Base-by-base conservation (phyloP, 345 rosid genomes). In the Euclidium syriacum region DNA sequence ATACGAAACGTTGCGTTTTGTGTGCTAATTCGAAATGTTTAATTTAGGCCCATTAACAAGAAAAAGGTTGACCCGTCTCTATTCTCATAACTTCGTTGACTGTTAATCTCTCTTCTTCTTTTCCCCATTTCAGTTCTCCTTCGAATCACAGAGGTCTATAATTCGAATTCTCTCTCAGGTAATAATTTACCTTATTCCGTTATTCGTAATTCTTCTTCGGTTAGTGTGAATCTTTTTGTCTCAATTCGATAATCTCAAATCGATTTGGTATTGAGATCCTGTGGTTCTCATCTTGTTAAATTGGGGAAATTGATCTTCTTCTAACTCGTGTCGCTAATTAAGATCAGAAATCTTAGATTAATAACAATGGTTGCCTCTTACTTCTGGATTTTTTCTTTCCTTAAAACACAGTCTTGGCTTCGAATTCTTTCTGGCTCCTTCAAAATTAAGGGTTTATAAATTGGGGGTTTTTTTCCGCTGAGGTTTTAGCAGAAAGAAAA, bases 1-100 rank as follows among this genome's bases (percentile, higher is more conserved):
- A 42, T 7, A 46, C n/a, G 1, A 66, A 47, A 56, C 49, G 40
- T 48, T 46, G 57, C 58, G 58, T 67, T 48, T 56, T 6, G 33
- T n/a, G n/a, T n/a, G n/a, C n/a, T n/a, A n/a, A n/a, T n/a, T n/a
- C n/a, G n/a, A n/a, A n/a, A n/a, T n/a, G n/a, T n/a, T n/a, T n/a
- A 27, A 27, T 27, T 27, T 27, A 29, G 67, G 73, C 73, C 73
- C 67, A 42, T 44, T 61, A 26, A 4, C 1, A 2, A 1, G 2
- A 24, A 41, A 16, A 57, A 19, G 2, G 3, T 59, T 59, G 65
- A 58, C 58, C 65, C 52, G 59, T 11, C 52, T 48, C 51, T 34
- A 6, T 11, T 25, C 30, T 56, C 64, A 7, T 23, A 52, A 39
- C 4, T 30, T 8, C 30, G 2, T 12, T n/a, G 55, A 36, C 48